These are phyloP conservation scores for Saccharomycopsis sp. DNA, from an alignment of 805 yeast species.

Conservation along the genomic window DNA sequence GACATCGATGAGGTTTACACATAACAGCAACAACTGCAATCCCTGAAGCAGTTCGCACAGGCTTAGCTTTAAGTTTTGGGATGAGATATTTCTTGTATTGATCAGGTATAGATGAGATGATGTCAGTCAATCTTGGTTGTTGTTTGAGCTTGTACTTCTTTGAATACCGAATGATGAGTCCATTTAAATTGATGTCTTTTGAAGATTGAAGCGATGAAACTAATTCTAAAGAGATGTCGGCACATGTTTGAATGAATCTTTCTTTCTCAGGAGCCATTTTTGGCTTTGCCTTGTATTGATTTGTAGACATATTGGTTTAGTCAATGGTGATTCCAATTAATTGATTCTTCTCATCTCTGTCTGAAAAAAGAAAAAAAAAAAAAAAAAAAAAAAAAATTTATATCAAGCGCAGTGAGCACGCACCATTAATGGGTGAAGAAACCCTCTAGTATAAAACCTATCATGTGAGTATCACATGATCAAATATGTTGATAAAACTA, in stretches of 20 bases:
- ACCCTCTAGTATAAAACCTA: too few species aligned
- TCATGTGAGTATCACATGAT: too few species aligned
- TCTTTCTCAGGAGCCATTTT: constrained; percentile 84
- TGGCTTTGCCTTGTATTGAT: constrained; percentile 26
- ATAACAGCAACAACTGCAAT: constrained; percentile 98
- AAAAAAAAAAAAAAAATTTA: too few species aligned
- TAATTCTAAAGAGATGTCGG: constrained; percentile 82
- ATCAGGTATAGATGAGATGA: constrained; percentile 91
- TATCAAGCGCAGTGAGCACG: too few species aligned
- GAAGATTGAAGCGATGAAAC: constrained; percentile 69
- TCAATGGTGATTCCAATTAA: too few species aligned
- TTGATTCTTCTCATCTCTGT: too few species aligned
- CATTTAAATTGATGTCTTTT: constrained; percentile 83
- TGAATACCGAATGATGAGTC: constrained; percentile 75
- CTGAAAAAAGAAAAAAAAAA: too few species aligned
- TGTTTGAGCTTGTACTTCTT: constrained; percentile 86
- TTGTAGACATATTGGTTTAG: too few species aligned
- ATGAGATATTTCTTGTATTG: constrained; percentile 86
- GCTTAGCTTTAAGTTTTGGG: constrained; percentile 96
- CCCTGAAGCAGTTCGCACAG: constrained; percentile 97
- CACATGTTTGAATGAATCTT: constrained; percentile 85
- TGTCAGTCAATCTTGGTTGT: constrained; percentile 93
- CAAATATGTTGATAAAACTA: too few species aligned
- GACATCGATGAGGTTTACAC: constrained; percentile 99
- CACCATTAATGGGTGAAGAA: too few species aligned